Evolutionary conservation across 345 rosid genomes (phyloP), one percentile per base, ranked within the genome.

Genomic region (Salix arbutifolia): DNA sequence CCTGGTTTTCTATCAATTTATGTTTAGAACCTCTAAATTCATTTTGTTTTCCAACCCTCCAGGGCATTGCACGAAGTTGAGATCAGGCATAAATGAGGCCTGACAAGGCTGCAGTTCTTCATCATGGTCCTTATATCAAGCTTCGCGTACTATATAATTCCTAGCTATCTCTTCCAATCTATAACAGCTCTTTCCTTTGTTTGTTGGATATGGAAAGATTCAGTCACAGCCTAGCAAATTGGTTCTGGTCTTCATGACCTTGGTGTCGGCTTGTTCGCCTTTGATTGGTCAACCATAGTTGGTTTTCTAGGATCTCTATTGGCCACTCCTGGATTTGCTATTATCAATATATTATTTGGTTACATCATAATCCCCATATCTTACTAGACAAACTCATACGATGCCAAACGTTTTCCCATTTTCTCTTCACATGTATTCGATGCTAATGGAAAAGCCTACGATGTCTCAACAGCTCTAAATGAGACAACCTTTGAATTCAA

Each of bases 61-160:
- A 85, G 86, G 77, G 89, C 92, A 28, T 82, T 87, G 66, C 90
- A 86, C 58, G 90, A 89, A 44, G 72, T 26, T n/a, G 90, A 89
- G 75, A 79, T 42, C 17, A 76, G 89, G 62, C 78, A 68, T 3
- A 89, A 83, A n/a, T 78, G 88, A 72, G 84, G 90, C 26, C 50
- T 79, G 64, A 76, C 86, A 26, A 79, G 88, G 84, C 86, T 87
- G 62, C 92, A 89, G 66, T 86, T 87, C 80, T 89, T 89, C 81
- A 72, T 86, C 4, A n/a, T 87, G 30, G 89, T 87, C 68, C 78
- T 84, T 28, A 42, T 61, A 26, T 83, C 87, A 0, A 87, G 90
- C 79, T 89, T 86, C 12, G 88, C 87, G 4, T 85, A 87, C 80
- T 89, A 83, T 44, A 76, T 87, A 26, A 71, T 88, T 44, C 91